Conservation (phyloP, 306 rosid genomes). For the Vachellia collinsii region DNA sequence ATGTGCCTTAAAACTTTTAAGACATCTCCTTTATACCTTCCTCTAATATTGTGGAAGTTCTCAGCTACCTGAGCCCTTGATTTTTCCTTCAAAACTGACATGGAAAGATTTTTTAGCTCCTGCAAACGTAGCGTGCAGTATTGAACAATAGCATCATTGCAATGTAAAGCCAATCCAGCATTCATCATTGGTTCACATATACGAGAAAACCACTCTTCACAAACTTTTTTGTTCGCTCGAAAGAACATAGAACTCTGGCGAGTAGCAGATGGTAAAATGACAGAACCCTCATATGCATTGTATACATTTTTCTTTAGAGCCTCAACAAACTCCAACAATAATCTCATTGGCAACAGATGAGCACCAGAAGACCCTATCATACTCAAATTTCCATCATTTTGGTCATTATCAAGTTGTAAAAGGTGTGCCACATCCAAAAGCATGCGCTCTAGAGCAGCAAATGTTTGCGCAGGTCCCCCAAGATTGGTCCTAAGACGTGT, state of each 20-base stretch:
- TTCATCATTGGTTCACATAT: conserved; percentile 99
- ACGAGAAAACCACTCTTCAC: conserved; percentile 99
- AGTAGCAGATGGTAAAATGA: conserved; percentile 69
- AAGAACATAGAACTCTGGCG: conserved; percentile 91
- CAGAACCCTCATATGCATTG: conserved; percentile 95
- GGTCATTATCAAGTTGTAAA: conserved; percentile 85
- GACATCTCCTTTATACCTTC: conserved; percentile 66
- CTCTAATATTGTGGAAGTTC: conserved; percentile 58
- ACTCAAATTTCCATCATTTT: conserved; percentile 85
- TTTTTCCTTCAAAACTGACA: conserved; percentile 69
- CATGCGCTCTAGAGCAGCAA: conserved; percentile 94
- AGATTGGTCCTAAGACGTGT: conserved; percentile 91
- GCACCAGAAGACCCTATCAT: conserved; percentile 97
- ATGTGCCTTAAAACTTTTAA: conserved; percentile 73
- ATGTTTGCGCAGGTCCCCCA: conserved; percentile 98
- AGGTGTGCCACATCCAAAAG: conserved; percentile 89
- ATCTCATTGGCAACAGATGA: conserved; percentile 90
- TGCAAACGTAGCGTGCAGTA: conserved; percentile 82
- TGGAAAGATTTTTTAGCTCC: conserved; percentile 73
- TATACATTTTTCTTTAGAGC: conserved; percentile 92
- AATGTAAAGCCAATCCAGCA: conserved; percentile 93
- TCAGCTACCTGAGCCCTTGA: conserved; percentile 73
- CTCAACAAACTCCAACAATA: conserved; percentile 87
- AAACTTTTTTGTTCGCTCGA: conserved; percentile 93
- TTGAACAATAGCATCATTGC: conserved; percentile 85